phyloP scores from a whole-genome alignment of 179 eudicot genomes.

The Gypsophila paniculata region DNA sequence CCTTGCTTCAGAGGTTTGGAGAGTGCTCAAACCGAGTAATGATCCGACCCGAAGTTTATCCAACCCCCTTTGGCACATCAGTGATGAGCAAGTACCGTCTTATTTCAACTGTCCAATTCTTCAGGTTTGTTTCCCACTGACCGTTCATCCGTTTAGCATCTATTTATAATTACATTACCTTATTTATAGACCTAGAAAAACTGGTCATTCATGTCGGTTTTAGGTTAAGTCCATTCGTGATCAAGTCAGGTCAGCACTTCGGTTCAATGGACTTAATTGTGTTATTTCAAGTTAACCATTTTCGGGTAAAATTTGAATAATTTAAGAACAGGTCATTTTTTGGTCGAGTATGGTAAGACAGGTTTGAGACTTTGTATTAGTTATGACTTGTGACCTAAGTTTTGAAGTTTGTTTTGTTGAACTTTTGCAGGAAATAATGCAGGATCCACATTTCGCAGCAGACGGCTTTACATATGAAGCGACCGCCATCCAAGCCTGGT shows the following conservation, averaged over 20 bases:
- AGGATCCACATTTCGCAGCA: constrained; percentile 34
- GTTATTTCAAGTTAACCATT: neutral
- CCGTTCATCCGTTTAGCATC: no score
- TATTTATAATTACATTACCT: no score
- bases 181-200: no score
- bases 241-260: neutral
- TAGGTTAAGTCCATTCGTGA: no score
- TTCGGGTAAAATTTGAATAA: neutral
- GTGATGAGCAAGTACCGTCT: constrained; percentile 45
- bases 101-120: constrained; percentile 43
- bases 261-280: neutral
- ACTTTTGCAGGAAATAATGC: constrained; percentile 46
- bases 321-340: neutral
- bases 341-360: neutral
- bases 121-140: constrained; percentile 28
- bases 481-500: constrained; percentile 35
- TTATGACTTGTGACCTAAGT: neutral
- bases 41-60: constrained; percentile 43
- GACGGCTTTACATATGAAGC: constrained; percentile 44
- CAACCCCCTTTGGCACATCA: constrained; percentile 24
- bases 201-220: no score
- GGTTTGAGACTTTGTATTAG: neutral
- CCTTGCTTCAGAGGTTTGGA: constrained; percentile 66
- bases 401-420: neutral
- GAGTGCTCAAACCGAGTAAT: constrained; percentile 55